Evolutionary conservation across 768 basidiomycete species (phyloP).

Genomic region (Suillus americanus): DNA sequence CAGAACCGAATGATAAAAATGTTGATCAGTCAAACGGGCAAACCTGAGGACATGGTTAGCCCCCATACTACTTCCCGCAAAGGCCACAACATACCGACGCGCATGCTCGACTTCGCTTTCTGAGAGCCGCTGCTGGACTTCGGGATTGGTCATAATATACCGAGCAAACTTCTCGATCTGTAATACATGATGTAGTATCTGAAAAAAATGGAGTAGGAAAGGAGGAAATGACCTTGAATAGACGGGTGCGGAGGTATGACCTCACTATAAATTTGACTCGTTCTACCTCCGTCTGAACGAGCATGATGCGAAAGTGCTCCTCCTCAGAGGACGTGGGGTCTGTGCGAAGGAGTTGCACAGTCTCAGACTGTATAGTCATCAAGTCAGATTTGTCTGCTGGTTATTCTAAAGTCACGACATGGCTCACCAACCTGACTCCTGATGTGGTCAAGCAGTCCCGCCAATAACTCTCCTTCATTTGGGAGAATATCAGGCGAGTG

Average conservation of each 20-base stretch:
- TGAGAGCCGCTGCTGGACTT: conserved; percentile 76
- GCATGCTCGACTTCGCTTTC: conserved; percentile 83
- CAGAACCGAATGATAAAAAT: conserved; percentile 78
- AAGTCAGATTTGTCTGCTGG: conserved; percentile 1
- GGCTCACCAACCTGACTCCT: conserved; percentile 68
- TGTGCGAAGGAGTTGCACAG: conserved; percentile 70
- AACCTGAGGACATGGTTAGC: conserved; percentile 47
- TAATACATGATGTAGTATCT: conserved; percentile 15
- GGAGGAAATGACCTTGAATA: conserved; percentile 68
- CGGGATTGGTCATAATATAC: conserved; percentile 68
- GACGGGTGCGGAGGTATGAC: conserved; percentile 82
- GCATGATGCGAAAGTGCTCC: conserved; percentile 89
- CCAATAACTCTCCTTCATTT: conserved; percentile 67
- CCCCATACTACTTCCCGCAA: conserved; percentile 1
- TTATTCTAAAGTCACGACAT: not conserved
- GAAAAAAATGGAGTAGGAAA: conserved; percentile 5
- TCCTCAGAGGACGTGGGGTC: conserved; percentile 88
- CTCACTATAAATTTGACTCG: conserved; percentile 90
- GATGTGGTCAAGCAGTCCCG: conserved; percentile 69
- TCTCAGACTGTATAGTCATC: conserved; percentile 57
- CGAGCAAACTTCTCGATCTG: conserved; percentile 91
- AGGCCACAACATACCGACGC: conserved; percentile 48
- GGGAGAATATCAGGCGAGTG: conserved; percentile 79
- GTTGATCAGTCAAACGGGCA: conserved; percentile 71
- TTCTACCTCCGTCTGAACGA: conserved; percentile 93